Conservation (phyloP, 352 stramenopile genomes). For the Globisporangium camurandrum region DNA sequence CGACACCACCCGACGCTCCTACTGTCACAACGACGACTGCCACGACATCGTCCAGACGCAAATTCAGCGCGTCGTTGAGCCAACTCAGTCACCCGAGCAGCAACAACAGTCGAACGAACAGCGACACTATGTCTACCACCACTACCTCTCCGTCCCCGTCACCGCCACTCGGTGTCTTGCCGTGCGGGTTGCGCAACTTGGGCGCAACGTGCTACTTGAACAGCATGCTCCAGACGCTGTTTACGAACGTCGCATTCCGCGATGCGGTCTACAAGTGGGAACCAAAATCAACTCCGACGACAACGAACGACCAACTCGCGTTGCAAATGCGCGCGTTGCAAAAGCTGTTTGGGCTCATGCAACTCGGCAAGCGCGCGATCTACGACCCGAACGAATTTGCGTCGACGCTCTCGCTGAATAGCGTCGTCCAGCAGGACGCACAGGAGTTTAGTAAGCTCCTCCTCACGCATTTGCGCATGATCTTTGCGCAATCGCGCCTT, state of each 20-base stretch:
- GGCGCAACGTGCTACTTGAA: slow-evolving; percentile 87
- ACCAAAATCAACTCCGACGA: slow-evolving; percentile 37
- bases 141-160: too few species aligned
- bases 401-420: slow-evolving; percentile 69
- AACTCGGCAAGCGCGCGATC: slow-evolving; percentile 57
- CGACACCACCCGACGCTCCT: not conserved
- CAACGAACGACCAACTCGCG: slow-evolving; percentile 37
- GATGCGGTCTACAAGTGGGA: slow-evolving; percentile 74
- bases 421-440: slow-evolving; percentile 79
- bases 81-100: not conserved
- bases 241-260: slow-evolving; percentile 65
- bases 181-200: slow-evolving; percentile 75
- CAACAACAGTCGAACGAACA: not conserved
- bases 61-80: slow-evolving; percentile 3
- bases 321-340: slow-evolving; percentile 76
- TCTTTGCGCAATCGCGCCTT: slow-evolving; percentile 62
- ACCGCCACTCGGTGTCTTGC: slow-evolving; percentile 8
- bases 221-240: slow-evolving; percentile 84
- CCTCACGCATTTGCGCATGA: slow-evolving; percentile 64
- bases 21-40: too few species aligned
- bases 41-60: slow-evolving; percentile 3
- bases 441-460: slow-evolving; percentile 87
- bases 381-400: slow-evolving; percentile 80
- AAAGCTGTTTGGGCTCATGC: slow-evolving; percentile 79
- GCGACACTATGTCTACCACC: too few species aligned